Base-by-base conservation (phyloP, 2,329 filamentous ascomycete genomes). In the Clarireedia sp. region DNA sequence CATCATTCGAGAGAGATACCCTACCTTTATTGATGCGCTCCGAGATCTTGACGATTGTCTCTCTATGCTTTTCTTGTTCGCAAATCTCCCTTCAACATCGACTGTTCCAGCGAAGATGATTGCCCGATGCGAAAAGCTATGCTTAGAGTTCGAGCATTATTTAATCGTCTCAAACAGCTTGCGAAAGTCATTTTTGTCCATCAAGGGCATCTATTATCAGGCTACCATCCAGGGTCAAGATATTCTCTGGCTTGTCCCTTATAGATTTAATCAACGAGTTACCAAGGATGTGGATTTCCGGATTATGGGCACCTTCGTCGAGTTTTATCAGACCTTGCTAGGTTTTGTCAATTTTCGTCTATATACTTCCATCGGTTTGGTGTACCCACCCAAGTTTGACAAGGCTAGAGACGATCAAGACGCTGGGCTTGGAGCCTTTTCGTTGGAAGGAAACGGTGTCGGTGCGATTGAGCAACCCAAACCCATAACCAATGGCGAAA, bases 201-300 rank as follows among this genome's bases (percentile, higher is more conserved):
- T 99, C 74, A 99, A 99, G 79, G 94, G 94, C 59, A 97, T 99
- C 67, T 99, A 99, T 77, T 99, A 97, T 74, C 92, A 97, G 75
- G 94, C 92, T 23, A 96, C 86, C 51, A 95, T 99, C 59, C 90
- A 96, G 71, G 94, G 94, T 48, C 91, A 99, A 74, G 92, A 97
- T 67, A 87, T 99, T 49, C 78, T 97, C 62, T 99, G 94, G 94
- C 79, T 99, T 40, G 92, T 96, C 10, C 94, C 94, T 1, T 99
- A 99, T 77, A 90, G 90, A 71, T 99, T 99, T 74, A 96, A 97
- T 68, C 94, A 99, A 77, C 81, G 89, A 64, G 86, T 96, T 14
- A 89, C 94, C 41, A 89, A 87, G 56, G 94, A 99, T 72, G 87
- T 99, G 61, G 94, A 99, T 72, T 99, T 96, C 75, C 81, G 94